Conservation (phyloP, 2,329 filamentous ascomycete species). For the Cladosporium sp. region DNA sequence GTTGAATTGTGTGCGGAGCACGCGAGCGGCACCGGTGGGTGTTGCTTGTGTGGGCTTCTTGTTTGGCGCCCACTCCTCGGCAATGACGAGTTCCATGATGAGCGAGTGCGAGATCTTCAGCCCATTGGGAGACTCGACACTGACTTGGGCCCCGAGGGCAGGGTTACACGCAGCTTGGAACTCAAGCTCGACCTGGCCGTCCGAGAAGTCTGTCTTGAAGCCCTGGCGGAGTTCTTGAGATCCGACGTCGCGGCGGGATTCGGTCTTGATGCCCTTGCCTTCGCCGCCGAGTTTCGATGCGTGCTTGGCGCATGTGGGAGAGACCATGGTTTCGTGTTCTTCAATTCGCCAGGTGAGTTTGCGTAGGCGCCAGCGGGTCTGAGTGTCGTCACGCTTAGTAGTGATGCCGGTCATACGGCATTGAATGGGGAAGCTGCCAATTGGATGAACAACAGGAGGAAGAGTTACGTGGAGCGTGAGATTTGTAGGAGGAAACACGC, state of each 20-base stretch:
- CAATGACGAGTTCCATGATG: constrained; percentile 89
- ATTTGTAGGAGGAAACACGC: constrained; percentile 95
- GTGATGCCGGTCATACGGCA: constrained; percentile 86
- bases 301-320: constrained; percentile 79
- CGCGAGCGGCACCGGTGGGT: constrained; percentile 85
- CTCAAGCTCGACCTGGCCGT: constrained; percentile 73
- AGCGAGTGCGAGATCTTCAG: constrained; percentile 81
- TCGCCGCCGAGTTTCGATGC: constrained; percentile 62
- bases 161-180: constrained; percentile 67
- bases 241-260: constrained; percentile 74
- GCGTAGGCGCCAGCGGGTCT: constrained; percentile 84
- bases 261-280: constrained; percentile 70
- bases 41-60: constrained; percentile 73
- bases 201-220: constrained; percentile 80
- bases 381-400: constrained; percentile 64
- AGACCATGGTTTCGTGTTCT: constrained; percentile 77
- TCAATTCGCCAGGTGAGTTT: constrained; percentile 93
- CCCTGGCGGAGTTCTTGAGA: constrained; percentile 79
- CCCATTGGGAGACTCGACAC: constrained; percentile 71
- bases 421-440: constrained; percentile 74
- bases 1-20: constrained; percentile 88
- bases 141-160: constrained; percentile 69
- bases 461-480: constrained; percentile 83
- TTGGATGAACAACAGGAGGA: constrained; percentile 80
- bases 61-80: constrained; percentile 76